Evolutionary conservation across 257 asterid species (phyloP), one percentile per base, ranked within the genome.

Genomic region (Nicotiana obtusifolia): DNA sequence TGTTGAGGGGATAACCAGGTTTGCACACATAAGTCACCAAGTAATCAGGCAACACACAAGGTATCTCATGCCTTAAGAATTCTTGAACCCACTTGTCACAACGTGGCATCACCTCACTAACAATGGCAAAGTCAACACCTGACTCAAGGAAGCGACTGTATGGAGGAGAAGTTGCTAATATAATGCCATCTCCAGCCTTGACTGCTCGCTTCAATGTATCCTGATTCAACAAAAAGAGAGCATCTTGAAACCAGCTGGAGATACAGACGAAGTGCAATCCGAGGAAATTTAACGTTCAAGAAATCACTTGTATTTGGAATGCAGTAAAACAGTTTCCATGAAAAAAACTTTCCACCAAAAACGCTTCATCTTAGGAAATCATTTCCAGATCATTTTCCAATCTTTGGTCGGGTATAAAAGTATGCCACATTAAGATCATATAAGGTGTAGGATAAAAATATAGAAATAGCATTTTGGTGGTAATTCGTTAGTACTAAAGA

Each of bases 101-200:
- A 10, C 89, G 95, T 2, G 93, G 93, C 93, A 89, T 93, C 31
- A 97, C 97, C 0, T 96, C 92, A 78, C 95, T 87, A 19, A 93
- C 94, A 66, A 96, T 83, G 77, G 98, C 99, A 54, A 93, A 96
- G 73, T 96, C 98, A 4, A 94, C 80, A 49, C 90, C 82, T 5
- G 99, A 91, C 68, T 88, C 76, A 79, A 96, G 87, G 73, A 92
- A 90, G n/a, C 99, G 97, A 9, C 94, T 86, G 84, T 96, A 96
- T 9, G 99, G 97, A 10, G 99, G 98, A 1, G 97, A 90, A 20
- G 99, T 96, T 82, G 98, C 99, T 80, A 96, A 65, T 78, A 94
- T 91, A 16, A 89, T 90, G 68, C 99, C 99, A 26, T 90, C 98
- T 77, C 99, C 99, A 22, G 98, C 97, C 93, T 93, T 96, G 56